phyloP scores from a whole-genome alignment of 768 basidiomycete genomes.

The Cyclocybe aegerita region DNA sequence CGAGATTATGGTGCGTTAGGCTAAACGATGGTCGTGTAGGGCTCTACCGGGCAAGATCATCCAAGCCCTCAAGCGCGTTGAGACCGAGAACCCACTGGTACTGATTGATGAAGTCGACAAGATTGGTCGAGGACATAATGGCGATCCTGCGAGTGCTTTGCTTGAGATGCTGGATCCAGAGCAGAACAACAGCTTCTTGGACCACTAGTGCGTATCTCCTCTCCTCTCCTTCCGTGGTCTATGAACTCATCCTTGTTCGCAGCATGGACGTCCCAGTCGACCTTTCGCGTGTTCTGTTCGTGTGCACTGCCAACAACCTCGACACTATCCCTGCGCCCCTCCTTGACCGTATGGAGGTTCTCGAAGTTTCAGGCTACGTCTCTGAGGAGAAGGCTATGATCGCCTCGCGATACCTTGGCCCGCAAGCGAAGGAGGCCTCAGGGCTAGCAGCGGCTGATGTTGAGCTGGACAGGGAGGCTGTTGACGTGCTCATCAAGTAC shows the following conservation, averaged over 20 bases:
- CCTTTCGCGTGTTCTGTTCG: constrained; percentile 93
- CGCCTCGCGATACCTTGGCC: constrained; percentile 83
- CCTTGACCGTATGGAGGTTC: constrained; percentile 94
- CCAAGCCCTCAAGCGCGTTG: constrained; percentile 89
- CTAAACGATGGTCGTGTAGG: constrained; percentile 34
- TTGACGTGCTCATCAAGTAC: constrained; percentile 91
- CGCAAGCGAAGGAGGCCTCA: constrained; percentile 89
- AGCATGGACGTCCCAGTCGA: constrained; percentile 98
- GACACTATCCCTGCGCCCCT: constrained; percentile 94
- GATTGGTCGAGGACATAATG: constrained; percentile 88
- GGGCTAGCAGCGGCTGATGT: constrained; percentile 88
- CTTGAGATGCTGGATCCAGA: constrained; percentile 95
- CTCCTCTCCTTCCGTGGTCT: constrained; percentile 5
- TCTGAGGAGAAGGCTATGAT: constrained; percentile 91
- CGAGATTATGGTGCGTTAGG: not conserved
- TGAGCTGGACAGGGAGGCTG: constrained; percentile 67
- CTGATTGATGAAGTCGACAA: constrained; percentile 97
- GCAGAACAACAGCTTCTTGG: constrained; percentile 91
- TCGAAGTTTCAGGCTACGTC: constrained; percentile 94
- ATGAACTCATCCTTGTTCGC: not conserved
- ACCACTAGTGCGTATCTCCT: constrained; percentile 78
- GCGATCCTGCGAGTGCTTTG: constrained; percentile 88
- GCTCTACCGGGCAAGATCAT: constrained; percentile 95
- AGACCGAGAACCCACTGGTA: constrained; percentile 92
- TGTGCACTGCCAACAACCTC: constrained; percentile 94